These are phyloP conservation scores for Adansonia rubrostipa DNA, from an alignment of 441 rosid genomes.

Conservation along the genomic window DNA sequence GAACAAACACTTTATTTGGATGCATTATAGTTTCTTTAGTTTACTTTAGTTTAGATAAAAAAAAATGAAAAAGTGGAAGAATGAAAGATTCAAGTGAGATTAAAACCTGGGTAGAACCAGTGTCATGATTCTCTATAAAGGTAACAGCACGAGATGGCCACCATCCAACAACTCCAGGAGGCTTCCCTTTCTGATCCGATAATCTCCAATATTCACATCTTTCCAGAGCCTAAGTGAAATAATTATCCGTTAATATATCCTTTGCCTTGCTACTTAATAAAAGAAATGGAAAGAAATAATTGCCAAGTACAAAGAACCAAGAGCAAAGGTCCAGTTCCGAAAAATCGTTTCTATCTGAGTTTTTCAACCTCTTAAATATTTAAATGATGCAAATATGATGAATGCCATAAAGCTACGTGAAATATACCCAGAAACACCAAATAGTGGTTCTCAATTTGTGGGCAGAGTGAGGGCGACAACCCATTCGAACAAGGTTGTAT, in stretches of 20 bases:
- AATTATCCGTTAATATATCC: slow-evolving; percentile 19
- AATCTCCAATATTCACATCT: slow-evolving; percentile 94
- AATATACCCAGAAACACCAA: slow-evolving; percentile 18
- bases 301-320: not conserved
- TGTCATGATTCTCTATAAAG: slow-evolving; percentile 94
- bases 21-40: not conserved
- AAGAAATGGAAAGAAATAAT: not conserved
- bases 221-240: slow-evolving; percentile 59
- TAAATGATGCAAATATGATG: not conserved
- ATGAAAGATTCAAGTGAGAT: slow-evolving; percentile 12
- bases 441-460: slow-evolving; percentile 12
- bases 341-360: not conserved
- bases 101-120: slow-evolving; percentile 96
- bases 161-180: slow-evolving; percentile 98
- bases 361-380: not conserved
- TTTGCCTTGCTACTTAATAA: not conserved
- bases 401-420: slow-evolving; percentile 17
- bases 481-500: not conserved
- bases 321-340: not conserved
- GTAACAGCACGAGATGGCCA: slow-evolving; percentile 99
- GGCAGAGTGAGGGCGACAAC: not conserved
- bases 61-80: slow-evolving; percentile 5
- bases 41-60: not conserved
- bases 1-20: not conserved
- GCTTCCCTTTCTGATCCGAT: slow-evolving; percentile 84